Percentiles rank a stretch among this genome's conserved stretches.
Conservation (phyloP, 345 rosid genomes). For the Hibiscus trionum region DNA sequence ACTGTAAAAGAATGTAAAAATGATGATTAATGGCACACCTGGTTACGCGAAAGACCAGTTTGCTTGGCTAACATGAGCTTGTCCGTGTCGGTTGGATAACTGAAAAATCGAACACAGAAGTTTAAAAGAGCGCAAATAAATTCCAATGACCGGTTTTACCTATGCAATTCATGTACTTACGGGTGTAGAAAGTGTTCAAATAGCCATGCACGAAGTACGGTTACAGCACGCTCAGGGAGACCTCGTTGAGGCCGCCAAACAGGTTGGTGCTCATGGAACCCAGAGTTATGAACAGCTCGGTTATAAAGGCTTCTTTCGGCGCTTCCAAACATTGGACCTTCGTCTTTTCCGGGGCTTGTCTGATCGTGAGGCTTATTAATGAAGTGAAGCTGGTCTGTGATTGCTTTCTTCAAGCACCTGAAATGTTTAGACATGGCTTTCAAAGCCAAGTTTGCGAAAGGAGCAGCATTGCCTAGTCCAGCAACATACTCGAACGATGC, state of each 20-base stretch:
- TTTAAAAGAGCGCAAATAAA: neutral
- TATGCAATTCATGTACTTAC: constrained; percentile 37
- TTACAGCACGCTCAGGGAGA: constrained; percentile 82
- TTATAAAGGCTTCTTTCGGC: constrained; percentile 32
- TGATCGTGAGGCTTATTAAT: constrained; percentile 27
- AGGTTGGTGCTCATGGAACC: constrained; percentile 58
- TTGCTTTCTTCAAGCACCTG: constrained; percentile 63
- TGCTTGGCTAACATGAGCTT: constrained; percentile 86
- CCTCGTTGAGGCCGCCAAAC: constrained; percentile 92
- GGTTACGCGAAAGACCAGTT: constrained; percentile 82
- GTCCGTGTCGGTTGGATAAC: constrained; percentile 90
- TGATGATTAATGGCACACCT: constrained; percentile 39
- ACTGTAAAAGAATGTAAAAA: neutral
- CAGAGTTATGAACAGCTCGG: constrained; percentile 33
- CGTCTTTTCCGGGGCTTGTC: constrained; percentile 35
- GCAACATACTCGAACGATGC: constrained; percentile 76
- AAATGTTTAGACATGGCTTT: constrained; percentile 79
- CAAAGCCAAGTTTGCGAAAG: constrained; percentile 57
- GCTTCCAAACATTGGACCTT: constrained; percentile 39
- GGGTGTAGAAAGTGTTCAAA: constrained; percentile 89
- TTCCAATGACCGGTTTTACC: neutral
- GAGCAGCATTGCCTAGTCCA: constrained; percentile 81
- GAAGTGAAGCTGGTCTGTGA: constrained; percentile 69
- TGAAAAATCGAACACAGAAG: constrained; percentile 22
- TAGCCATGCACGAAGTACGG: constrained; percentile 79